Evolutionary conservation across 1,139 yeast genomes (phyloP), one percentile per base, ranked within the genome.

Genomic region (Yamadazyma spencermartinsiae): DNA sequence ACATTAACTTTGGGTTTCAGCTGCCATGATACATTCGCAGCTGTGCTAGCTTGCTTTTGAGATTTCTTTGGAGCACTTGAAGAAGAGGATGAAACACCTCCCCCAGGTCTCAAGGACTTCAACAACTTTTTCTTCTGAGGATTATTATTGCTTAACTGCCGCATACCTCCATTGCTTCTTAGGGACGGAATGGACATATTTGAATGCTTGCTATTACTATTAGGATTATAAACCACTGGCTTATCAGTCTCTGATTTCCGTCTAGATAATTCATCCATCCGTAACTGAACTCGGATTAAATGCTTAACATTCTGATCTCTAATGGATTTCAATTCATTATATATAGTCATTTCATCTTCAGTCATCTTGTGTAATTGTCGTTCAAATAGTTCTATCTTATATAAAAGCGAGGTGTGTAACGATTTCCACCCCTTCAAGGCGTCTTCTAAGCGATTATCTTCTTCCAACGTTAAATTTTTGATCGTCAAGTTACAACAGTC

Each of bases 401-500:
- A 78, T 37, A 79, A 65, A 9, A 81, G 67, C 37, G 76, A 72
- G 2, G 86, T 79, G 47, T 81, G 86, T 14, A 84, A 60, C 7
- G 80, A 68, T 50, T 80, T 82, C 90, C 90, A 84, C 2, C 89
- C 89, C 48, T 74, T 76, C 20, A 81, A 60, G 1, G 90, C 86
- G 15, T 72, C 78, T 39, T 71, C 76, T 36, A 69, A 60, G 15
- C 73, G 68, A 28, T 72, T 67, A 15, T 68, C 63, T 44, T 82
- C 84, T 51, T 84, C 90, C 18, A 77, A 54, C 4, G 77, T 69
- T 36, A 81, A 55, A 55, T 80, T 78, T 46, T 72, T 67, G 38
- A 82, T 68, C 10, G 86, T 72, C 41, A 67, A 66, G 50, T 76
- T 76, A 39, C 86, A 83, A 42, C 80, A 67, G 45, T 79, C 83